Evolutionary conservation across 306 rosid genomes (phyloP).

Genomic region (Trifolium dubium): DNA sequence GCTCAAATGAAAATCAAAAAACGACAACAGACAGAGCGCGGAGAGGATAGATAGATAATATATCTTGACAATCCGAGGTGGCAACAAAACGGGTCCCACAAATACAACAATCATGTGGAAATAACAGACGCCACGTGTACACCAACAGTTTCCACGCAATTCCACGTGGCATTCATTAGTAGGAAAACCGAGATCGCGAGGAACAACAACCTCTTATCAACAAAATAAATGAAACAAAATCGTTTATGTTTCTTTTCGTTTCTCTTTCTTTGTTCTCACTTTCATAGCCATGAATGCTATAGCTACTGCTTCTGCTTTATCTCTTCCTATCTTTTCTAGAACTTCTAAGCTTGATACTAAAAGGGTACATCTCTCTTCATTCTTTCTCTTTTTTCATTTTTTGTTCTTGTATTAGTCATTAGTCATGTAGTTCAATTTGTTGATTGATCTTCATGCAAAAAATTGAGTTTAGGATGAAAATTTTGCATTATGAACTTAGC

Average conservation of each 20-base stretch:
- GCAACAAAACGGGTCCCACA: constrained; percentile 58
- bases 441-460: constrained; percentile 16
- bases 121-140: constrained; percentile 53
- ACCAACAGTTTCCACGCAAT: constrained; percentile 1
- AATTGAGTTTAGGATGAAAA: constrained; percentile 22
- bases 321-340: constrained; percentile 63
- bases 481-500: neutral
- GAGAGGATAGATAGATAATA: constrained; percentile 59
- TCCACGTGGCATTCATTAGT: constrained; percentile 72
- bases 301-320: constrained; percentile 79
- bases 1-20: constrained; percentile 9
- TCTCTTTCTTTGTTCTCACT: constrained; percentile 39
- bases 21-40: constrained; percentile 43
- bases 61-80: constrained; percentile 64
- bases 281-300: constrained; percentile 72
- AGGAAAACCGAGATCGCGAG: constrained; percentile 77
- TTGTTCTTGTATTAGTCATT: too few species aligned
- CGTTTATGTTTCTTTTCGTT: constrained; percentile 27
- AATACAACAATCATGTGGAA: constrained; percentile 60
- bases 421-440: constrained; percentile 11
- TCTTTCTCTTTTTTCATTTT: neutral
- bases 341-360: constrained; percentile 63
- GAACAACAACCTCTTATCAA: constrained; percentile 72
- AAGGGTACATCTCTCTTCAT: constrained; percentile 48
- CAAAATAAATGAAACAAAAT: constrained; percentile 24